Evolutionary conservation across 106 monocot species (phyloP), one percentile per base, ranked within the genome.

Genomic region (Phalaenopsis aphrodite): DNA sequence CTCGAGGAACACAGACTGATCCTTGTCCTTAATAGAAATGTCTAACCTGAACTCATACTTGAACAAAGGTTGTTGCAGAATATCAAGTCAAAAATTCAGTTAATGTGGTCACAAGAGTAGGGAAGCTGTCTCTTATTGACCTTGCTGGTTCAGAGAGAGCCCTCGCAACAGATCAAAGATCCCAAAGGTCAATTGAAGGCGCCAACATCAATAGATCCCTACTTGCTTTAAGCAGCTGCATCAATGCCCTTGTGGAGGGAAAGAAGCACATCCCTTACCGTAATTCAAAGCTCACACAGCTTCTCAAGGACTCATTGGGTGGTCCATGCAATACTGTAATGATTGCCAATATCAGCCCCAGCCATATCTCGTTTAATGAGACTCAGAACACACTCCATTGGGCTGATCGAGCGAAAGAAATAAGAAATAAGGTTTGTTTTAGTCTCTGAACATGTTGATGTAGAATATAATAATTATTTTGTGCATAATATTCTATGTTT

Each of bases 321-420:
- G 97, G 97, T 11, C 68, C 78, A 19, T 92, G 94, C 80, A 90
- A 94, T 83, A 98, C 92, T 10, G 97, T 98, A 18, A 98, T 98
- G 97, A 94, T 98, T n/a, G 97, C 97, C 23, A 98, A 98, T 77
- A 91, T 98, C 38, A 94, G 94, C 84, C 97, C 97, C 1, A 85
- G 91, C 61, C 86, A 78, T 72, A 79, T 94, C 58, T 86, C 84
- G 2, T 98, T 98, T 41, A 85, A 85, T 14, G 97, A 98, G 90
- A 98, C 97, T 1, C 97, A 98, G 46, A 98, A 98, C 49, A 98
- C 97, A 2, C 97, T 98, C 39, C 97, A 98, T 66, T 98, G 97
- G 97, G 97, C 97, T 49, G 94, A 94, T 74, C 94, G 97, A 21
- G 94, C 94, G 52, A 98, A 98, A 81, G 92, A 98, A 79, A 98